Evolutionary conservation across 305 asterid genomes (phyloP).

Genomic region (Solanum hybrid): DNA sequence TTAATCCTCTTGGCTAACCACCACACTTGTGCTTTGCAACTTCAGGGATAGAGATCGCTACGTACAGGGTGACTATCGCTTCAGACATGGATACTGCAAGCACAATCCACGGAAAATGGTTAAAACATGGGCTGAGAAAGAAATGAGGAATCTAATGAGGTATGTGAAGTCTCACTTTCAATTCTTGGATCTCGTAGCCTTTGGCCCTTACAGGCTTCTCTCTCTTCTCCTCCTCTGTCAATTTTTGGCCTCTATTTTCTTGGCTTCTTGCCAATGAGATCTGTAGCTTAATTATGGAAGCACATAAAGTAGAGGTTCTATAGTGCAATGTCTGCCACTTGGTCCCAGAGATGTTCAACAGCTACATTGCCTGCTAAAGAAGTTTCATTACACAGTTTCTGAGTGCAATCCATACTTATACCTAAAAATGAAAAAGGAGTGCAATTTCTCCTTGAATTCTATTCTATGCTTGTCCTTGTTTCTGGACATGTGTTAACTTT

Average conservation of each 20-base stretch:
- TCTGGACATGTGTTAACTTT: background rate
- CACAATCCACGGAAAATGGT: slow-evolving; percentile 97
- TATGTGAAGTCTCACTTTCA: slow-evolving; percentile 10
- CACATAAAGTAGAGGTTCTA: background rate
- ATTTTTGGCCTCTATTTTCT: background rate
- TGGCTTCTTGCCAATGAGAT: background rate
- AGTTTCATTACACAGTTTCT: background rate
- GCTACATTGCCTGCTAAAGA: background rate
- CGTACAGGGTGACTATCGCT: slow-evolving; percentile 94
- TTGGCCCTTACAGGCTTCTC: background rate
- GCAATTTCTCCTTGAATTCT: background rate
- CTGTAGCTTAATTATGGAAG: background rate
- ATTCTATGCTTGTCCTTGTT: background rate
- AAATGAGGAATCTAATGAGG: slow-evolving; percentile 98
- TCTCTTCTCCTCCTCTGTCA: background rate
- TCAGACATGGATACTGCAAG: slow-evolving; percentile 89
- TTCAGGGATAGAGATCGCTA: slow-evolving; percentile 96
- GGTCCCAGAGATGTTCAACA: background rate
- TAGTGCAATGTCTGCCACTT: background rate
- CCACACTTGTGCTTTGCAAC: background rate
- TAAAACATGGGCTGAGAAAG: slow-evolving; percentile 97
- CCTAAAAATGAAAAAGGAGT: background rate
- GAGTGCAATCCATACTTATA: background rate
- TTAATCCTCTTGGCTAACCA: background rate
- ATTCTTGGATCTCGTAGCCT: background rate